Percentiles rank a stretch among this genome's conserved stretches.
These are phyloP conservation scores for Thalassiosira exigua DNA, from an alignment of 352 stramenopile genomes.

Conservation along the genomic window DNA sequence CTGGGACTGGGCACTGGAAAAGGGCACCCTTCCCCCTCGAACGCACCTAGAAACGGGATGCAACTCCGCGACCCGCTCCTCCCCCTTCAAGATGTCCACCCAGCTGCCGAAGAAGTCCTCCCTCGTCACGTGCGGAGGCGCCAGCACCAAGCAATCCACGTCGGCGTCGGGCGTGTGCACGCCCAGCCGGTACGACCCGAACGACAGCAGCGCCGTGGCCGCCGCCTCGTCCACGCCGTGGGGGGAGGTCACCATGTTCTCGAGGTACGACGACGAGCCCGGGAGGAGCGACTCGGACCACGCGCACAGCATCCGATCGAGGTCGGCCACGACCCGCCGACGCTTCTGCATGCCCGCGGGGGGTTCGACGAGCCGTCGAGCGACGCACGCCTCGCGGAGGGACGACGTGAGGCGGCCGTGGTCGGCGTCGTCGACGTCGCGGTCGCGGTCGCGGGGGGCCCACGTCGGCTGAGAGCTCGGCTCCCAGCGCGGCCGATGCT, in stretches of 20 bases:
- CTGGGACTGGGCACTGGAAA: too few relatives aligned
- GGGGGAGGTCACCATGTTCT: slow-evolving; percentile 60
- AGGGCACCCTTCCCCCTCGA: too few relatives aligned
- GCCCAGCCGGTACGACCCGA: slow-evolving; percentile 91
- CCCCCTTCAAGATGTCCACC: slow-evolving; percentile 62
- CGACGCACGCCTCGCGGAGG: slow-evolving; percentile 63
- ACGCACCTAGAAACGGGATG: too few relatives aligned
- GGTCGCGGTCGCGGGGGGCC: slow-evolving; percentile 66
- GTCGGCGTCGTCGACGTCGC: slow-evolving; percentile 73
- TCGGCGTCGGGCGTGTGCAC: slow-evolving; percentile 97
- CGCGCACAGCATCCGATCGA: slow-evolving; percentile 72
- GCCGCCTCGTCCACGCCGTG: slow-evolving; percentile 74
- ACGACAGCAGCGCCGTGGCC: slow-evolving; percentile 85
- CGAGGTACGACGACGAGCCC: too few relatives aligned
- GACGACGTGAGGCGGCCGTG: slow-evolving; percentile 37
- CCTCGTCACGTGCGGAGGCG: slow-evolving; percentile 92
- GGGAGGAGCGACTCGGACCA: slow-evolving; percentile 86
- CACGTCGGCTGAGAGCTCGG: slow-evolving; percentile 62
- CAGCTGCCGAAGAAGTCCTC: slow-evolving; percentile 94
- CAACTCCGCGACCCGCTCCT: too few relatives aligned
- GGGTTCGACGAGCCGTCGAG: slow-evolving; percentile 78
- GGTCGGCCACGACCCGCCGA: slow-evolving; percentile 78
- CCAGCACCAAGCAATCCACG: slow-evolving; percentile 96
- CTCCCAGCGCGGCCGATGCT: too few relatives aligned
- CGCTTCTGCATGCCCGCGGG: slow-evolving; percentile 71